These are phyloP conservation scores for Roridomyces roridus DNA, from an alignment of 768 basidiomycete genomes.

Conservation along the genomic window DNA sequence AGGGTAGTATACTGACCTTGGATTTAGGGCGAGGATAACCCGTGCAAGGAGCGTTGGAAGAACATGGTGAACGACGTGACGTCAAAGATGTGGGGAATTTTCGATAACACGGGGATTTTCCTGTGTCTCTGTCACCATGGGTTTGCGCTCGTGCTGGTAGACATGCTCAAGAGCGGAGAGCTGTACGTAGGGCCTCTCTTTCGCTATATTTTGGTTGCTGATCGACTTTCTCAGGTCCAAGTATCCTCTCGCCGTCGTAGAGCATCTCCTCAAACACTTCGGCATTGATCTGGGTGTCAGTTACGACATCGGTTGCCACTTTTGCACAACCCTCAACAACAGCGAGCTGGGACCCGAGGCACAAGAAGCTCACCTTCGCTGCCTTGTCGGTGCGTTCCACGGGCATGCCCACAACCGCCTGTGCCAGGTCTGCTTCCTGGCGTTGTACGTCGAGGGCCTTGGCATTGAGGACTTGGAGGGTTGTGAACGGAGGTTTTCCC, in stretches of 20 bases:
- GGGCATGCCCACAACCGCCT: conserved; percentile 15
- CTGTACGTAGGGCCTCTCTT: too few species aligned
- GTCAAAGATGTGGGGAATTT: conserved; percentile 38
- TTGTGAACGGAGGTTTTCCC: conserved; percentile 17
- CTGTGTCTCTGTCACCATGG: conserved; percentile 41
- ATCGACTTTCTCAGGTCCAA: conserved; percentile 2
- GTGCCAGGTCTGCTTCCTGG: conserved; percentile 17
- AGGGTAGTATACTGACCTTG: neutral
- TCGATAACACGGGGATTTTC: conserved; percentile 45
- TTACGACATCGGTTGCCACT: conserved; percentile 25
- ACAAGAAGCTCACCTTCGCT: neutral
- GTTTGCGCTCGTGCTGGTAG: conserved; percentile 32
- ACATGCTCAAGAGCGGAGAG: conserved; percentile 43
- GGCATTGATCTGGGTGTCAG: neutral
- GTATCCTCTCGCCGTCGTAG: conserved; percentile 7
- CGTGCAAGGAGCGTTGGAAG: conserved; percentile 3
- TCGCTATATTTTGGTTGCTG: neutral
- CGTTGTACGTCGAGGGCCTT: conserved; percentile 13
- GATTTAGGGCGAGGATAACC: neutral
- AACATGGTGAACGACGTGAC: conserved; percentile 28
- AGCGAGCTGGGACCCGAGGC: neutral
- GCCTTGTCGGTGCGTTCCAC: conserved; percentile 11
- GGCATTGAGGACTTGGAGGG: conserved; percentile 22
- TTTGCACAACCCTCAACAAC: conserved; percentile 10
- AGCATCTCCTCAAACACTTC: neutral